Base-by-base conservation (phyloP, 306 rosid species). In the Erythrophleum fordii region DNA sequence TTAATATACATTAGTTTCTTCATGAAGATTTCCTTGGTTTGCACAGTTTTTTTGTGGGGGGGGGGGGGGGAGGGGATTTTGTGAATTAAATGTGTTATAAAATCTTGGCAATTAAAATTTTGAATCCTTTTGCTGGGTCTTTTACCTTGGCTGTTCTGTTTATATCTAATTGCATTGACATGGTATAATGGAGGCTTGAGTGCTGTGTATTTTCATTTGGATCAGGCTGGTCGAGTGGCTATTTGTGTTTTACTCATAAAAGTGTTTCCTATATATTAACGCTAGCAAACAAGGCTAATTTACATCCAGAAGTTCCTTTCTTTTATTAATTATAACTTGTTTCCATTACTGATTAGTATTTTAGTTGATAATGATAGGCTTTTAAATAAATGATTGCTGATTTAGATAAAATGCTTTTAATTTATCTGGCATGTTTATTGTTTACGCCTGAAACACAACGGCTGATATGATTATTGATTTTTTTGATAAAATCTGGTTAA, bases 151-250 rank as follows among this genome's bases (percentile, higher is more conserved):
- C 23, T 34, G 48, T 76, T 37, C 35, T 31, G 37, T 61, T 76
- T 69, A 52, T 41, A 34, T 55, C 44, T 75, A 64, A 31, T 81
- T 74, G 70, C 59, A 44, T 42, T 42, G 6, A 11, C 64, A 23
- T 62, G 37, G 51, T 46, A 10, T 45, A 42, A 16, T 23, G n/a
- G 59, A 44, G 34, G 20, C 22, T 44, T 61, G 25, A 66, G 49
- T 62, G 49, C 25, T 76, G n/a, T 65, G 25, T 12, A 70, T 45
- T 55, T 22, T 23, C 62, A 55, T 55, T 22, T 22, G 1, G 28
- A 20, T 0, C 31, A 20, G 62, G 28, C 62, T 55, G 14, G 62
- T 11, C 9, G 25, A 53, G 25, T 56, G 49, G 71, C 45, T 20
- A 59, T 29, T 68, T 18, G 2, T 79, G 48, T 69, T 56, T 56